Percentiles rank a stretch among this genome's conserved stretches.
phyloP scores from a whole-genome alignment of 2,329 filamentous ascomycete species.

The Trichoderma sp. region DNA sequence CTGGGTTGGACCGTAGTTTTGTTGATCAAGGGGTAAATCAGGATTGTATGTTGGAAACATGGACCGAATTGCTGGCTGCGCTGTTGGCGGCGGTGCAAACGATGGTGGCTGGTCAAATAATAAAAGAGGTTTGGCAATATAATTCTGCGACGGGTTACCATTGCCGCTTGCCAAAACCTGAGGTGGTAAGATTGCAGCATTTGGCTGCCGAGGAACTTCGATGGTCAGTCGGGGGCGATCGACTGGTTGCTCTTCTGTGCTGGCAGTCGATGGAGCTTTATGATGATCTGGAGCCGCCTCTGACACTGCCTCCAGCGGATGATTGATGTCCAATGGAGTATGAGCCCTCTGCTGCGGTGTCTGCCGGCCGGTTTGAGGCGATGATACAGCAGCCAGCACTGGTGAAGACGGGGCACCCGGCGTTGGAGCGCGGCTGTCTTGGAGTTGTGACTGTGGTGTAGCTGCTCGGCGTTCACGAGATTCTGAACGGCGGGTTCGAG shows the following conservation, averaged over 20 bases:
- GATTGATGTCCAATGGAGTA: conserved; percentile 43
- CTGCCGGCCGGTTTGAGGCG: conserved; percentile 41
- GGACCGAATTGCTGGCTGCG: conserved; percentile 58
- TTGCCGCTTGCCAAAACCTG: conserved; percentile 54
- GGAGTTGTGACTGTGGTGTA: conserved; percentile 46
- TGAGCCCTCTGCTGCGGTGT: conserved; percentile 41
- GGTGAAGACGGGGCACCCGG: conserved; percentile 33
- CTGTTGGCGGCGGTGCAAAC: conserved; percentile 43
- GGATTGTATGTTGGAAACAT: conserved; percentile 80
- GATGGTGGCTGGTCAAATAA: conserved; percentile 39
- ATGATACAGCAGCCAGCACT: conserved; percentile 30
- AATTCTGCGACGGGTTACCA: conserved; percentile 57
- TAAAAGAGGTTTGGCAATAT: conserved; percentile 60
- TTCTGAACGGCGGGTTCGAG: conserved; percentile 45
- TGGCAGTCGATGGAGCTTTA: conserved; percentile 8
- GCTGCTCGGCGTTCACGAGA: conserved; percentile 44
- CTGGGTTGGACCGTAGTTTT: conserved; percentile 72
- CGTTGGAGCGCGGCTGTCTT: conserved; percentile 37
- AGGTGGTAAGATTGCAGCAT: conserved; percentile 57
- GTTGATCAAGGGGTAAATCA: conserved; percentile 65
- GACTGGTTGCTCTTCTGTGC: conserved; percentile 27
- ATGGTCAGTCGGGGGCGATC: conserved; percentile 42
- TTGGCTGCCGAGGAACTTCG: conserved; percentile 51
- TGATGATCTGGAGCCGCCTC: conserved; percentile 33
- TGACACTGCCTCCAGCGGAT: conserved; percentile 31